Evolutionary conservation across 306 rosid species (phyloP), one percentile per base, ranked within the genome.

Genomic region (Prunus fruticosa): DNA sequence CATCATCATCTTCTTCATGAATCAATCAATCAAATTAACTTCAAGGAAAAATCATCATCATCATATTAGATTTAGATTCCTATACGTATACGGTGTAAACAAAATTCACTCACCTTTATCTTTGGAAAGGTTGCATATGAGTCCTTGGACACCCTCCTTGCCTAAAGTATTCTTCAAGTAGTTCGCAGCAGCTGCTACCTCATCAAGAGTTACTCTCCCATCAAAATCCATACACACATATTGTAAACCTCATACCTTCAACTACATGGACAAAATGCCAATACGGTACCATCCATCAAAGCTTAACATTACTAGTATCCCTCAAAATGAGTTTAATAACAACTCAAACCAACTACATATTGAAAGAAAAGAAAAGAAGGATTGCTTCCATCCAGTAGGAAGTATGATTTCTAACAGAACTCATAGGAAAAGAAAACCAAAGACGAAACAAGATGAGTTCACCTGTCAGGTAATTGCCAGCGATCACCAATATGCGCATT

Each of bases 131-230:
- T 70, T 92, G 83, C 96, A 87, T 67, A 91, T 75, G 63, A 94
- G 96, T 73, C 91, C 98, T 85, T 94, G 95, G 76, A 94, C 80
- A 71, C 98, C 98, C 81, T 94, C 98, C 83, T 94, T 91, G 74
- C 88, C 96, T 84, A 94, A 81, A 34, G 97, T 90, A 76, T 94
- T 78, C 86, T 94, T 94, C 54, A 94, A 83, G 87, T 94, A 92
- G 71, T 87, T 88, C 46, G 97, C 97, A 63, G 98, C 98, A 60
- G 89, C 79, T 43, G 98, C 98, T 64, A 94, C 98, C 91, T 94
- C 98, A 82, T 91, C 98, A 14, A 96, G 88, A 80, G 96, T 90
- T 58, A 94, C 98, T 87, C 91, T 94, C 41, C 98, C 98, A 74
- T 91, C 98, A 73, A 82, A 90, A 90, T 94, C 97, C 85, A 95